phyloP scores from a whole-genome alignment of 2,329 filamentous ascomycete genomes.

The Moelleriella libera region DNA sequence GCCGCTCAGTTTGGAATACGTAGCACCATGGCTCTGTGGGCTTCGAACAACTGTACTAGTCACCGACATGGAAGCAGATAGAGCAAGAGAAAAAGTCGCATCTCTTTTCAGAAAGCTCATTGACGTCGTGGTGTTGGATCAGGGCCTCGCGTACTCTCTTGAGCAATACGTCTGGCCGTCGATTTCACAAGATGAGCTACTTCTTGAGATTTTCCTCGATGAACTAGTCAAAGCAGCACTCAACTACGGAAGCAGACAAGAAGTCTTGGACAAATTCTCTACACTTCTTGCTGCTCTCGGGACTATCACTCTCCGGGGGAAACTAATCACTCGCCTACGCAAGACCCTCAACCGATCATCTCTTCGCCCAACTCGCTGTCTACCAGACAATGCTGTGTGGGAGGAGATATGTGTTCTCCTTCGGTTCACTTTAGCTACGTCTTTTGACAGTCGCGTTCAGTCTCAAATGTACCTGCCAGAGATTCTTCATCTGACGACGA shows the following conservation, averaged over 20 bases:
- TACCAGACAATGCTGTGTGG: slow-evolving; percentile 56
- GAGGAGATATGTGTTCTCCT: slow-evolving; percentile 54
- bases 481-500: slow-evolving; percentile 56
- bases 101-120: slow-evolving; percentile 51
- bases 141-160: slow-evolving; percentile 42
- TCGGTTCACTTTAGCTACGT: slow-evolving; percentile 51
- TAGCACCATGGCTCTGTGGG: slow-evolving; percentile 54
- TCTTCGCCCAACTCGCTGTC: slow-evolving; percentile 47
- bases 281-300: slow-evolving; percentile 50
- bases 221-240: slow-evolving; percentile 52
- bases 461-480: slow-evolving; percentile 55
- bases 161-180: slow-evolving; percentile 53
- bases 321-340: slow-evolving; percentile 48
- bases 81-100: slow-evolving; percentile 50
- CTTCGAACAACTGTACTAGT: slow-evolving; percentile 45
- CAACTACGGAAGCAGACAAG: slow-evolving; percentile 40
- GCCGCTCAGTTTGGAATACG: slow-evolving; percentile 51
- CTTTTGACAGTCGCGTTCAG: slow-evolving; percentile 54
- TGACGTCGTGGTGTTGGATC: slow-evolving; percentile 47
- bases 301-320: slow-evolving; percentile 51
- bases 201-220: slow-evolving; percentile 53
- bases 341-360: slow-evolving; percentile 56
- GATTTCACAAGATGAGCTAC: slow-evolving; percentile 48
- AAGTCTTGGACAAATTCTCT: slow-evolving; percentile 44
- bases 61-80: slow-evolving; percentile 48